Base-by-base conservation (phyloP, 768 basidiomycete genomes). In the Boletus rubescentipes region DNA sequence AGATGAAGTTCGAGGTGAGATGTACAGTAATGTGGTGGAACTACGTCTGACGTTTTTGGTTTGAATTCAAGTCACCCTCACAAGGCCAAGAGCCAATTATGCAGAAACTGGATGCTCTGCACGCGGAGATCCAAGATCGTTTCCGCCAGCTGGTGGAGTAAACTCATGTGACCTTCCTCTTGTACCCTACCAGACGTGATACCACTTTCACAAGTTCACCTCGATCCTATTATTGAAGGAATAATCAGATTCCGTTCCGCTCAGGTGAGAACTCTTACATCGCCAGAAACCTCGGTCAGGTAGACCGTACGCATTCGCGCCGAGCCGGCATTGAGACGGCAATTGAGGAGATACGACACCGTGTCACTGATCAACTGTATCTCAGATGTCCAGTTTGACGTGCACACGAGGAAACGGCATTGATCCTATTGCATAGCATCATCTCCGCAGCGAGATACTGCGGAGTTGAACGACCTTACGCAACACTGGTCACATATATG, bases 1-100 rank as follows among this genome's bases (percentile, higher is more conserved):
- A 98, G 73, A 95, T 96, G 93, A 98, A 98, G 72, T 98, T 97
- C 67, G 93, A 97, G 86, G 93, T 93, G 63, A 45, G 83, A 60
- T 11, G 32, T 31, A 31, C 30, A 26, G 45, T 42, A 34, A 26
- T 44, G 15, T 26, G 30, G 15, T 35, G 16, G 59, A 21, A 31
- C 34, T 26, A 37, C n/a, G 9, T 2, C 47, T 68, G 18, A 70
- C 36, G 31, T 31, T 34, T 61, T 43, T 32, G 44, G 29, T 37
- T 30, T 63, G 34, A 39, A 44, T 49, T 60, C 18, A 64, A 95
- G 91, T 90, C 89, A 21, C 97, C 97, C 16, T 91, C 93, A 9
- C 87, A 93, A 76, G 93, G 93, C 36, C 81, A 94, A 72, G 91
- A 93, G 54, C 72, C 78, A 4, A 87, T 97, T 65, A 86, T 83